Base-by-base conservation (phyloP, 331 rosid species). In the Malus hybrid region DNA sequence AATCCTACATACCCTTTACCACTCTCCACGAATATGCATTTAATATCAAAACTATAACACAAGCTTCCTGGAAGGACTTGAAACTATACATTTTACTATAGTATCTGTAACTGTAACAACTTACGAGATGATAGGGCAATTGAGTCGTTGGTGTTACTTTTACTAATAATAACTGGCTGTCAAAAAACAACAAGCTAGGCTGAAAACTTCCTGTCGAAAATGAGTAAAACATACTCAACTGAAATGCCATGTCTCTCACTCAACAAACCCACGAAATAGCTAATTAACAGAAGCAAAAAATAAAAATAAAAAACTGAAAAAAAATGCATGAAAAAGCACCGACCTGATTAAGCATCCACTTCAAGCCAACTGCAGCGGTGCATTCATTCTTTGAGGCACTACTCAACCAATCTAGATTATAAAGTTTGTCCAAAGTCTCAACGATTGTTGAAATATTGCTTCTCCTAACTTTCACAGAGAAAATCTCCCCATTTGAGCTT, bases 271-370 rank as follows among this genome's bases (percentile, higher is more conserved):
- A 71, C 22, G 27, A 20, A 2, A 46, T 31, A 15, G 64, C 42
- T 27, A 73, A 57, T 44, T 67, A 54, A 59, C 64, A 73, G 29
- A 33, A 66, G 13, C 3, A 18, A 73, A 80, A 80, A 20, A 5
- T 4, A 5, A 3, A 50, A 36, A 10, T 9, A 32, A 27, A 29
- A 65, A 69, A 67, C 54, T 1, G 34, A 33, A 50, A 52, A 56
- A 24, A 5, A 59, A 22, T 46, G 46, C 13, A 79, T 19, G 32
- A 19, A 29, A 50, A 15, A 22, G 5, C 31, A 61, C 71, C 59
- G 69, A 92, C 99, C 97, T 95, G 99, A 86, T 95, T 95, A 80
- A 95, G 98, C 99, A 95, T 95, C 99, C 99, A 92, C 93, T 95
- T 95, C 76, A 95, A 86, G 77, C 99, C 99, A 83, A 92, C 98